Evolutionary conservation across 768 basidiomycete species (phyloP).

Genomic region (Termitomyces sp.): DNA sequence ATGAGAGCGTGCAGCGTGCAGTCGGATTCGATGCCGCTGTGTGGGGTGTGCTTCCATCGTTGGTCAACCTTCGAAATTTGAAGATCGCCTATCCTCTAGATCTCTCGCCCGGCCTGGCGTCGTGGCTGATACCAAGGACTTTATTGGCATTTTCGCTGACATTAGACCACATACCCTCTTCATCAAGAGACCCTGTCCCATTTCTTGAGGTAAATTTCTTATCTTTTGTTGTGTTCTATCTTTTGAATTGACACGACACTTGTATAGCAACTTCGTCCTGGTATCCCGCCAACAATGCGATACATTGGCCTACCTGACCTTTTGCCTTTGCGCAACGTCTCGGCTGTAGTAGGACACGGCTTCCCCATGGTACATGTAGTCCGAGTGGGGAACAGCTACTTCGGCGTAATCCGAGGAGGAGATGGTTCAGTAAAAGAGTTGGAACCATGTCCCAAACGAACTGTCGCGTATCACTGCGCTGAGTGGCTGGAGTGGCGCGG

Average conservation of each 20-base stretch:
- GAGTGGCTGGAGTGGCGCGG: constrained; percentile 69
- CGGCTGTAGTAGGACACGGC: constrained; percentile 50
- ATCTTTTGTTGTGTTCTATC: neutral
- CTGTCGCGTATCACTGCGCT: constrained; percentile 46
- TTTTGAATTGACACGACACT: constrained; percentile 7
- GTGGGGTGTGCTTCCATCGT: constrained; percentile 67
- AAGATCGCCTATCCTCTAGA: constrained; percentile 64
- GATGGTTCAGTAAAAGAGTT: constrained; percentile 36
- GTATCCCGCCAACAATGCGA: constrained; percentile 49
- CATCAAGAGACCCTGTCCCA: constrained; percentile 35
- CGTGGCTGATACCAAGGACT: constrained; percentile 62
- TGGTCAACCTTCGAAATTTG: constrained; percentile 49
- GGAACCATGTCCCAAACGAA: constrained; percentile 55
- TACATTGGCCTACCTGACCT: constrained; percentile 58
- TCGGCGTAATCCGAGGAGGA: constrained; percentile 38
- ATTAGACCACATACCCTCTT: constrained; percentile 34
- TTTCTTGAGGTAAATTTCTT: constrained; percentile 38
- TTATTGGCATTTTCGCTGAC: constrained; percentile 47
- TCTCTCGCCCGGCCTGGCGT: constrained; percentile 57
- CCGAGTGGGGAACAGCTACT: constrained; percentile 51
- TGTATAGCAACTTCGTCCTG: constrained; percentile 54
- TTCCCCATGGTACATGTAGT: constrained; percentile 62
- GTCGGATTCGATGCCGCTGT: constrained; percentile 67
- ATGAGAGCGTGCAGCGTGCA: constrained; percentile 41
- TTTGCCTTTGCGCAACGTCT: constrained; percentile 33